A percentile compares a stretch with the other conserved stretches of the same genome.
phyloP scores from a whole-genome alignment of 2,329 filamentous ascomycete species.

The Paraphaeosphaeria minitans region DNA sequence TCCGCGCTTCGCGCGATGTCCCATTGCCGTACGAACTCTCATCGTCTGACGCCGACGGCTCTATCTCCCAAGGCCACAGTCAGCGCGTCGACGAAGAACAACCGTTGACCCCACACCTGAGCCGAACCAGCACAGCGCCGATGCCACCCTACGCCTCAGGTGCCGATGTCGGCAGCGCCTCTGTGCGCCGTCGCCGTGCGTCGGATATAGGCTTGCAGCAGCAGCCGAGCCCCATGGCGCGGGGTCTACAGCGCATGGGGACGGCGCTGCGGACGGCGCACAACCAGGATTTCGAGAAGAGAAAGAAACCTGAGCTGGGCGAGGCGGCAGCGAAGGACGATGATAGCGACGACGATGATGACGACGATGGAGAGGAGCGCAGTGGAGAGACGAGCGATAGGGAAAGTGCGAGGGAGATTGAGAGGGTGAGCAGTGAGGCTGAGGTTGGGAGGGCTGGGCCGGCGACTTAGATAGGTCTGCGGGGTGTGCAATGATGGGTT shows the following conservation, averaged over 20 bases:
- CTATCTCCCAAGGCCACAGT: slow-evolving; percentile 8
- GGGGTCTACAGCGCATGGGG: slow-evolving; percentile 60
- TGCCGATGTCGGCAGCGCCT: slow-evolving; percentile 22
- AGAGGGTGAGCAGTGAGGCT: slow-evolving; percentile 10
- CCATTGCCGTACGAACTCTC: slow-evolving; percentile 75
- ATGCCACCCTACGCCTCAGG: slow-evolving; percentile 20
- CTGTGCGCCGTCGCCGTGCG: slow-evolving; percentile 24
- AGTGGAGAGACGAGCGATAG: slow-evolving; percentile 26
- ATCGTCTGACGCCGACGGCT: slow-evolving; percentile 16
- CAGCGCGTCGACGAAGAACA: slow-evolving; percentile 40
- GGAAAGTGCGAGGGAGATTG: slow-evolving; percentile 8
- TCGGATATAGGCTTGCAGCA: slow-evolving; percentile 16
- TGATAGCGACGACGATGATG: slow-evolving; percentile 42
- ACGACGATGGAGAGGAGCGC: slow-evolving; percentile 35
- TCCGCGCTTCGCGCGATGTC: slow-evolving; percentile 86
- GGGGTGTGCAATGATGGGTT: neutral
- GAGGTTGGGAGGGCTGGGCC: slow-evolving; percentile 1
- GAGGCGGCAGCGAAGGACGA: slow-evolving; percentile 25
- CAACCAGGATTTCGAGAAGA: slow-evolving; percentile 89
- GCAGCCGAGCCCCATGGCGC: slow-evolving; percentile 42
- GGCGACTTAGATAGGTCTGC: neutral
- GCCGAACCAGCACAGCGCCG: slow-evolving; percentile 21
- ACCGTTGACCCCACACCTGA: slow-evolving; percentile 12
- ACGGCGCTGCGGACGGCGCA: slow-evolving; percentile 83
- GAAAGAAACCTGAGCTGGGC: slow-evolving; percentile 59